Evolutionary conservation across 192 early-diverging fungal species (phyloP), one percentile per base, ranked within the genome.

Genomic region (Nowakowskiella sp.): DNA sequence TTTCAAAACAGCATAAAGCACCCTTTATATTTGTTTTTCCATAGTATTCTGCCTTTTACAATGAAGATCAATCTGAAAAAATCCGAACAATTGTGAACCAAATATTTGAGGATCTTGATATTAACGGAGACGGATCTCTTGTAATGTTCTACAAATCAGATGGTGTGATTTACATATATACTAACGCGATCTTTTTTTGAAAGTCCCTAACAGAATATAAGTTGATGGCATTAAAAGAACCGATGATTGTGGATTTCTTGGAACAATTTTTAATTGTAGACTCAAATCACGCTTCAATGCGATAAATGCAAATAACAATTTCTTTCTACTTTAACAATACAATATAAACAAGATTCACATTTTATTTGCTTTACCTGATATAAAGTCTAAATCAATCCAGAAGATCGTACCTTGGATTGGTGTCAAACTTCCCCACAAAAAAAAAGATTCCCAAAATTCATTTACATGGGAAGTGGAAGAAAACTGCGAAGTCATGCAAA

Each of bases 31-130:
- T 8, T 42, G 1, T 19, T 1, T 45, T 7, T 1, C 13, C 23
- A 3, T 23, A 74, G 72, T 74, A 74, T 53, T 73, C 70, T n/a
- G 70, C 67, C 9, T 82, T 76, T 47, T 76, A 74, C 42, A 63
- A 81, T 47, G 82, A 81, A 45, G 87, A 88, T 54, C 77, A 81
- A 58, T 75, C 83, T 5, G 64, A 71, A 30, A 67, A 76, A 46
- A 81, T 89, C 32, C 66, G 69, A 39, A 67, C 73, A 31, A 65
- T 87, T 43, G 82, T 89, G n/a, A 58, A 66, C 34, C 73, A 80
- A 42, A 74, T 89, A 56, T 89, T 89, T 68, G 71, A 85, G 36
- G 87, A 89, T 51, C 55, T 89, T 60, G 87, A 89, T 55, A 81
- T 89, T 19, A 77, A 89, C 62, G 84, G 78, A 24, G 85, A 89